A percentile compares a stretch with the other conserved stretches of the same genome.
phyloP scores from a whole-genome alignment of 2,329 filamentous ascomycete genomes.

The Aspergillus sojae region DNA sequence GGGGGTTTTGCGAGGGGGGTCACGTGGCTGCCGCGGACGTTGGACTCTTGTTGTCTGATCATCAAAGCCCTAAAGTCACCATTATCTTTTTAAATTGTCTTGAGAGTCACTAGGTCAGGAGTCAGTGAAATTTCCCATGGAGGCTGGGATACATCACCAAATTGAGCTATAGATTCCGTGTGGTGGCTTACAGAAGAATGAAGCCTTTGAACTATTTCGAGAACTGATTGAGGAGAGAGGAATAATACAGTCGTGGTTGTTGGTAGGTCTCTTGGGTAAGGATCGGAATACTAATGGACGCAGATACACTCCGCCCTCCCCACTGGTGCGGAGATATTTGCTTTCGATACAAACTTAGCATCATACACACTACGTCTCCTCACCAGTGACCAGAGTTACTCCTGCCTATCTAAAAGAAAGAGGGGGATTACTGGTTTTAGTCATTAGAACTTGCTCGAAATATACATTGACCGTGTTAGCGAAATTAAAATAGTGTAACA shows the following conservation, averaged over 20 bases:
- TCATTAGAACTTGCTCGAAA: neutral
- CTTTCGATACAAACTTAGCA: constrained; percentile 1
- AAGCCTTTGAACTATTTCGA: neutral
- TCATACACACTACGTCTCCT: constrained; percentile 10
- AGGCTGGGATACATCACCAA: neutral
- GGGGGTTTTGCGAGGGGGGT: constrained; percentile 22
- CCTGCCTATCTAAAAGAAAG: neutral
- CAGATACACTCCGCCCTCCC: constrained; percentile 16
- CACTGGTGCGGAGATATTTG: constrained; percentile 27
- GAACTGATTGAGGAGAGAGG: neutral
- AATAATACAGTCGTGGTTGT: neutral
- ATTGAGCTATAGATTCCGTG: neutral
- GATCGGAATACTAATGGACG: constrained; percentile 6
- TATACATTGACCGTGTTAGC: neutral
- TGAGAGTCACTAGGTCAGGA: neutral
- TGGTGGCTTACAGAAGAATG: neutral
- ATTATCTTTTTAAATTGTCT: neutral
- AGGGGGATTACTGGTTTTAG: neutral
- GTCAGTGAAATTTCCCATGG: neutral
- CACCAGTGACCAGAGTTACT: constrained; percentile 3
- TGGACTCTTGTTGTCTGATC: constrained; percentile 6
- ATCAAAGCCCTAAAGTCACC: constrained; percentile 6
- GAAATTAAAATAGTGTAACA: neutral
- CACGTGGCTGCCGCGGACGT: constrained; percentile 18
- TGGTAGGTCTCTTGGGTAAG: neutral